A percentile compares a stretch with the other conserved stretches of the same genome.
These are phyloP conservation scores for Arachnopeziza araneosa DNA, from an alignment of 2,329 filamentous ascomycete species.

Conservation along the genomic window DNA sequence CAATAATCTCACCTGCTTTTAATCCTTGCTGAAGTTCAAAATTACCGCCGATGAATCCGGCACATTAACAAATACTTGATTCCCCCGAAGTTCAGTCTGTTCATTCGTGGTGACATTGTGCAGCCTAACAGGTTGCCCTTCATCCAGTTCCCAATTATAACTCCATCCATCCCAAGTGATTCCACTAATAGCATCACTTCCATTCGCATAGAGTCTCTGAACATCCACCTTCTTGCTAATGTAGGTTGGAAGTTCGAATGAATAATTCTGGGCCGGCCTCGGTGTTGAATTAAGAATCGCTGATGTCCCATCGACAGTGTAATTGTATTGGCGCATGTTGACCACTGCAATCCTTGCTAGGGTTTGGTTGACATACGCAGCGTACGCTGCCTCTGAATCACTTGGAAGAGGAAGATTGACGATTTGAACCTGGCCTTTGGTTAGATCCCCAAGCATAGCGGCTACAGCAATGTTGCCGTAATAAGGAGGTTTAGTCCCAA, in stretches of 20 bases:
- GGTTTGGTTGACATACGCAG: slow-evolving; percentile 41
- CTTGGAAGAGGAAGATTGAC: slow-evolving; percentile 39
- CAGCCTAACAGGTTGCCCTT: slow-evolving; percentile 47
- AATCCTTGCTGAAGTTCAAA: slow-evolving; percentile 14
- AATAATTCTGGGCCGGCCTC: slow-evolving; percentile 36
- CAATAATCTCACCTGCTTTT: neutral
- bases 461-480: slow-evolving; percentile 57
- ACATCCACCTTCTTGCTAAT: slow-evolving; percentile 30
- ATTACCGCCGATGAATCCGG: slow-evolving; percentile 37
- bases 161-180: slow-evolving; percentile 57
- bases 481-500: slow-evolving; percentile 58
- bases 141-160: slow-evolving; percentile 54
- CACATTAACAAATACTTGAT: slow-evolving; percentile 35
- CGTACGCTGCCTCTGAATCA: slow-evolving; percentile 47
- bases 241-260: slow-evolving; percentile 33
- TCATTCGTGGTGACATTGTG: slow-evolving; percentile 50
- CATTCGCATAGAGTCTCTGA: slow-evolving; percentile 52
- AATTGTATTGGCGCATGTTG: slow-evolving; percentile 56
- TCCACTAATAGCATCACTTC: slow-evolving; percentile 57
- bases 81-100: slow-evolving; percentile 33
- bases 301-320: slow-evolving; percentile 39
- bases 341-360: slow-evolving; percentile 48
- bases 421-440: slow-evolving; percentile 36
- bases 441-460: slow-evolving; percentile 44
- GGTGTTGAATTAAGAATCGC: slow-evolving; percentile 21